A percentile compares a stretch with the other conserved stretches of the same genome.
phyloP scores from a whole-genome alignment of 225 moss, liverwort and hornwort species.

The Pleurozium schreberi region DNA sequence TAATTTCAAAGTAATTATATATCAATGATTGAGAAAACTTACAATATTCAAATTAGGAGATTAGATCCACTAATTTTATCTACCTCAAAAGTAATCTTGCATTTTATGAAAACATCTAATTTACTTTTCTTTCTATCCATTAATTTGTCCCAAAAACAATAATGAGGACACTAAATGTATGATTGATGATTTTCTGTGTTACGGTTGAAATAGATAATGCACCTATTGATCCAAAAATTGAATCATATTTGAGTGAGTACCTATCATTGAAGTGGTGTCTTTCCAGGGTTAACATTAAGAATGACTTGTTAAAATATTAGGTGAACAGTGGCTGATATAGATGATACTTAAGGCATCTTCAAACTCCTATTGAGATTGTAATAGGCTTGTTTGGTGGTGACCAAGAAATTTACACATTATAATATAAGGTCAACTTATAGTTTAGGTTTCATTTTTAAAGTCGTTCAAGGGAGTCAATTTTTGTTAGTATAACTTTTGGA shows the following conservation, averaged over 20 bases:
- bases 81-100: accelerated
- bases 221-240: neutral
- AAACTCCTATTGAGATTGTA: neutral
- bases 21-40: neutral
- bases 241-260: neutral
- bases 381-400: neutral
- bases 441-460: neutral
- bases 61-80: neutral
- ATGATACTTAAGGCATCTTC: neutral
- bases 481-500: neutral
- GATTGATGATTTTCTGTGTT: accelerated
- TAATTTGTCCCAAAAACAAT: accelerated
- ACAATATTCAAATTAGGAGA: neutral
- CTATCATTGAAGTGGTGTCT: accelerated
- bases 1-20: neutral
- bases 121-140: neutral
- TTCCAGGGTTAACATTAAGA: accelerated
- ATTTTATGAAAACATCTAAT: neutral
- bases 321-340: too few relatives aligned
- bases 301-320: neutral
- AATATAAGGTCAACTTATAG: neutral
- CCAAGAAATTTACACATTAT: neutral
- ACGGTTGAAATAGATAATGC: neutral
- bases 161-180: accelerated
- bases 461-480: accelerated